Conservation (phyloP, 139 green algal species). For the Chlamydomonas asymmetrica region DNA sequence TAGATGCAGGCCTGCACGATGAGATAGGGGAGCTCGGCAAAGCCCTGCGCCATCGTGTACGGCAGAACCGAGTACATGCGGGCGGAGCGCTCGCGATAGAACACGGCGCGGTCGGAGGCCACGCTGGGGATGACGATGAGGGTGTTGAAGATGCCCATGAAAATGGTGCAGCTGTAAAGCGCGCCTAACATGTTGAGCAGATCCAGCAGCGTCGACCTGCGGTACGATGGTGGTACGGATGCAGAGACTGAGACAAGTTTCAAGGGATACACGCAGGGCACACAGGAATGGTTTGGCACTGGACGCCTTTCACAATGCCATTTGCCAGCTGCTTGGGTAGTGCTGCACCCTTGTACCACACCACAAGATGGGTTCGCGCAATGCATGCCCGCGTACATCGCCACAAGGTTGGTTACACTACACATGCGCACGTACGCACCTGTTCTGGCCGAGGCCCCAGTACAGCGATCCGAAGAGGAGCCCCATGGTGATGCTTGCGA, state of each 20-base stretch:
- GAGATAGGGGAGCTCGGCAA: slow-evolving; percentile 52
- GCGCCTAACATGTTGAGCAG: not conserved
- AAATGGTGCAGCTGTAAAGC: not conserved
- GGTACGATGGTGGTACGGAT: too few species aligned
- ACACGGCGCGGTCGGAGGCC: slow-evolving; percentile 24
- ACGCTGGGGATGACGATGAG: slow-evolving; percentile 33
- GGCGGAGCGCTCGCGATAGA: slow-evolving; percentile 16
- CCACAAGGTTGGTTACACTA: too few species aligned
- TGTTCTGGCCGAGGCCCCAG: slow-evolving; percentile 7
- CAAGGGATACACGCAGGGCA: too few species aligned
- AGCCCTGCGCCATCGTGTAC: slow-evolving; percentile 20
- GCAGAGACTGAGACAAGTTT: too few species aligned
- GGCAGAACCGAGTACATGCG: slow-evolving; percentile 5
- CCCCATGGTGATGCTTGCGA: slow-evolving; percentile 63
- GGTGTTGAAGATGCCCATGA: not conserved
- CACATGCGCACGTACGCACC: too few species aligned
- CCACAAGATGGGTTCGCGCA: too few species aligned
- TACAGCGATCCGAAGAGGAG: slow-evolving; percentile 22
- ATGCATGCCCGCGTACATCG: too few species aligned
- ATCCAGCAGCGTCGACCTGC: too few species aligned
- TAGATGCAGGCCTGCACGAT: slow-evolving; percentile 55
- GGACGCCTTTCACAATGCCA: too few species aligned
- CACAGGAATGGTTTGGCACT: too few species aligned
- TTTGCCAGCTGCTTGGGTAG: too few species aligned
- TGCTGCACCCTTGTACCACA: too few species aligned